Evolutionary conservation across 108 stramenopile genomes (phyloP), one percentile per base, ranked within the genome.

Genomic region (Cylindrotheca closterium): DNA sequence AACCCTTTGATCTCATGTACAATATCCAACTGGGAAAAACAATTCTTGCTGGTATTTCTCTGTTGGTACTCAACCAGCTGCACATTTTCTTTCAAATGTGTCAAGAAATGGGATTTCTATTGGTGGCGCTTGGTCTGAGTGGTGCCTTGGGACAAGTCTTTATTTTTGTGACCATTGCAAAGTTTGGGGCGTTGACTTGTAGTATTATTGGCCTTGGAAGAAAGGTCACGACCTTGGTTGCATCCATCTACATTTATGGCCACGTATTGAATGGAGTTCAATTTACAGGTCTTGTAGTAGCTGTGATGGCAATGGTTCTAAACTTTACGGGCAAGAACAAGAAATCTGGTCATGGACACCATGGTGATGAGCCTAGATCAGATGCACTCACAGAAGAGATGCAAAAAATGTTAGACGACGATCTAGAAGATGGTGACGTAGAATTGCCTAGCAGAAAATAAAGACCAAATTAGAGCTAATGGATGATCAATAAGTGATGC

Each of bases 1-100:
- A 93, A 30, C 98, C 98, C 32, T 99, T 99, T 75, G 96, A 98
- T 74, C 80, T 99, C 47, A 99, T 99, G 98, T 98, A 94, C 83
- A 98, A 98, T 67, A 99, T 99, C 60, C 98, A 99, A 68, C 80
- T 99, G 70, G 97, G 97, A 22, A 99, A 99, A 81, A 94, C 93
- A 23, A 96, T 98, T 32, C 64, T 98, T 47, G 95, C 96, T 0
- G 96, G 94, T 5, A 74, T 98, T 18, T 85, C 80, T 12, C 82
- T 98, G 4, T 77, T 98, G 51, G 85, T 98, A 27, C 67, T 94
- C 48, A 96, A 96, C 57, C 93, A 98, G 74, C 79, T 96, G 22
- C 93, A 96, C 53, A 75, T 87, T n/a, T 99, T 99, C 68, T 71
- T 91, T 27, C 75, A 86, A 71, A 96, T 96, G 96, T 88, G 93